These are phyloP conservation scores for Pichia sp. DNA, from an alignment of 1,139 yeast genomes.

Conservation along the genomic window DNA sequence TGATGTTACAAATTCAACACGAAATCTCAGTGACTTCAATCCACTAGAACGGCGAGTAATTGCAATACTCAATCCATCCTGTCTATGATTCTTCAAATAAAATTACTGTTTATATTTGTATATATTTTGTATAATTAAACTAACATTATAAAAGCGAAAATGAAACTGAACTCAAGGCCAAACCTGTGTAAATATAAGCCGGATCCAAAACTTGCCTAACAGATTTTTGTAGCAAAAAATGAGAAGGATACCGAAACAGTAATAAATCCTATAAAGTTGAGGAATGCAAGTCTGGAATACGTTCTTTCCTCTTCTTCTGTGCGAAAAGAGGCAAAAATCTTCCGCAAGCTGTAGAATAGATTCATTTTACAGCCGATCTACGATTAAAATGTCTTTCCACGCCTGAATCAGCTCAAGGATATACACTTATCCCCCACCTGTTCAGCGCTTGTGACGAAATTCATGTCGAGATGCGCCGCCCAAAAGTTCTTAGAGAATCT, in stretches of 20 bases:
- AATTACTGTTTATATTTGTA: neutral
- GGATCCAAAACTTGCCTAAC: neutral
- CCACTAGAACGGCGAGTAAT: too few species aligned
- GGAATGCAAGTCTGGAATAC: conserved; percentile 73
- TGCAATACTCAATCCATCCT: neutral
- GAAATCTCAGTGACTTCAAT: too few species aligned
- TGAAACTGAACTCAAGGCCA: too few species aligned
- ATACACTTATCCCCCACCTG: too few species aligned
- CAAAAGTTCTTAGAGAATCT: too few species aligned
- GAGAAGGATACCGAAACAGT: conserved; percentile 78
- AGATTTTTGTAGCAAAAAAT: conserved; percentile 58
- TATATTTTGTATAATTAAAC: too few species aligned
- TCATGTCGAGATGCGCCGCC: too few species aligned
- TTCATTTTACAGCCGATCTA: neutral
- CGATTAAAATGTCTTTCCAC: too few species aligned
- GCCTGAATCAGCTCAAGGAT: too few species aligned
- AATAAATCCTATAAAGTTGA: conserved; percentile 70
- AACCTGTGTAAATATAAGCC: too few species aligned
- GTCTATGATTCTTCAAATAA: neutral
- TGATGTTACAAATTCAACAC: neutral
- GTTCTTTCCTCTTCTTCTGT: conserved; percentile 79
- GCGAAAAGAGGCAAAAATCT: conserved; percentile 74
- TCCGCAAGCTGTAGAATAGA: conserved; percentile 29
- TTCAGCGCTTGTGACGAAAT: too few species aligned
- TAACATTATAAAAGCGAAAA: too few species aligned